Evolutionary conservation across 371 early-diverging fungal genomes (phyloP), one percentile per base, ranked within the genome.

Genomic region (Apophysomyces trapeziformis): DNA sequence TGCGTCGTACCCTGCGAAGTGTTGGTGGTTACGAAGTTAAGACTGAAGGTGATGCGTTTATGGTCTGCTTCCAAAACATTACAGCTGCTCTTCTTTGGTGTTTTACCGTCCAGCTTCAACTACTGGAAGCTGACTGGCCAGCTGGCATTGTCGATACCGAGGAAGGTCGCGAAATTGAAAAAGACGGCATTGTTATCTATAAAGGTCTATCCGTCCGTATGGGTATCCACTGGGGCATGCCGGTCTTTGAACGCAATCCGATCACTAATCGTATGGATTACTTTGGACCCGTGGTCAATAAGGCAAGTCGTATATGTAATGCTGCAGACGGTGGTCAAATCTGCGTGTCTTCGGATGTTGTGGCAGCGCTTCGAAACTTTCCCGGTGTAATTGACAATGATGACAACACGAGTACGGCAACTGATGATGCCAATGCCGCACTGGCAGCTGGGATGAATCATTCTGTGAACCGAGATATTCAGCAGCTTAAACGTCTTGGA

Each of bases 11-110:
- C 38, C 79, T 98, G 46, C 85, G 93, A 50, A 87, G 86, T 44
- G 88, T 91, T 43, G 95, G 95, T 39, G 98, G 98, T 16, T 98
- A 97, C 70, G 98, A 98, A 74, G 98, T 98, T 58, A 97, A 97
- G 74, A 97, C 96, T 3, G 98, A 98, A 84, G 98, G 98, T 43
- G 98, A 98, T 73, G 96, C 96, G 1, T 93, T 97, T 71, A 96
- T 96, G 94, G 95, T 96, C 32, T 91, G 92, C 63, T 98, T 98
- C 79, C 91, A 93, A 38, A 90, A 93, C 57, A 90, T 93, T 3
- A 83, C 92, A 5, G 86, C 91, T 18, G 98, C 98, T 1, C 77
- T 96, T 64, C 77, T 94, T 13, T 98, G 95, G 94, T 95, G 96
- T 70, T 79, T 96, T 67, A 90, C 90, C 4, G 96, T 94, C 0